These are phyloP conservation scores for Ceratobasidium sp. DNA, from an alignment of 1,284 basidiomycete genomes.

Conservation along the genomic window DNA sequence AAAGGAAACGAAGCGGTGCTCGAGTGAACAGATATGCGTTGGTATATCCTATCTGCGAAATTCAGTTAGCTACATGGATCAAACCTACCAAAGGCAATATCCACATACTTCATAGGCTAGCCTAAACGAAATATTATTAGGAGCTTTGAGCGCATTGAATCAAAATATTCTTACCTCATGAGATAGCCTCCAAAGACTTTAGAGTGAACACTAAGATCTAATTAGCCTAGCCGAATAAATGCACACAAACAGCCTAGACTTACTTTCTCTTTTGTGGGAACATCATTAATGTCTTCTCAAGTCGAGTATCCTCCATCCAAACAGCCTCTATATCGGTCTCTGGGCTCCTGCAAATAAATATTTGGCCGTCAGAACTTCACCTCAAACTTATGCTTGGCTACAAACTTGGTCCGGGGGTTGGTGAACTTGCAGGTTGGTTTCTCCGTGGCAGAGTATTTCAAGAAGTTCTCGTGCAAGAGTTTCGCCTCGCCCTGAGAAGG, in stretches of 20 bases:
- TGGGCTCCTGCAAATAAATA: neutral
- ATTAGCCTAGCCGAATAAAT: neutral
- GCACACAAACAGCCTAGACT: conserved; percentile 48
- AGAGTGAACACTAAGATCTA: conserved; percentile 69
- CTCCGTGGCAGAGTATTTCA: conserved; percentile 62
- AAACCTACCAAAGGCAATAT: conserved; percentile 2
- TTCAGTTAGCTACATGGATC: neutral
- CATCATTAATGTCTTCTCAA: conserved; percentile 80
- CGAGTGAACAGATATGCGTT: conserved; percentile 77
- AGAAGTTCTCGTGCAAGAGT: conserved; percentile 73
- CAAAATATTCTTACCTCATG: conserved; percentile 14
- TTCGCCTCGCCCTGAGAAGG: conserved; percentile 74
- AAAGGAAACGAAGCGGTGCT: conserved; percentile 74
- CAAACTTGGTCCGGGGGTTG: conserved; percentile 2
- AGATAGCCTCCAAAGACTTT: conserved; percentile 77
- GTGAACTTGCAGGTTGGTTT: conserved; percentile 48
- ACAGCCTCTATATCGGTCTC: conserved; percentile 59
- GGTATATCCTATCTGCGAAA: conserved; percentile 73
- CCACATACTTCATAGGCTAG: conserved; percentile 67
- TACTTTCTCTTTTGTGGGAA: conserved; percentile 87
- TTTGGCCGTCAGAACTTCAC: neutral
- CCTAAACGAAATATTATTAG: conserved; percentile 51
- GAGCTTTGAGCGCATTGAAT: neutral
- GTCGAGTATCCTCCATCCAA: conserved; percentile 71
- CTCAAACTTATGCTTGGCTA: neutral